These are phyloP conservation scores for Cutaneotrichosporon sp. DNA, from an alignment of 1,284 basidiomycete genomes.

Conservation along the genomic window DNA sequence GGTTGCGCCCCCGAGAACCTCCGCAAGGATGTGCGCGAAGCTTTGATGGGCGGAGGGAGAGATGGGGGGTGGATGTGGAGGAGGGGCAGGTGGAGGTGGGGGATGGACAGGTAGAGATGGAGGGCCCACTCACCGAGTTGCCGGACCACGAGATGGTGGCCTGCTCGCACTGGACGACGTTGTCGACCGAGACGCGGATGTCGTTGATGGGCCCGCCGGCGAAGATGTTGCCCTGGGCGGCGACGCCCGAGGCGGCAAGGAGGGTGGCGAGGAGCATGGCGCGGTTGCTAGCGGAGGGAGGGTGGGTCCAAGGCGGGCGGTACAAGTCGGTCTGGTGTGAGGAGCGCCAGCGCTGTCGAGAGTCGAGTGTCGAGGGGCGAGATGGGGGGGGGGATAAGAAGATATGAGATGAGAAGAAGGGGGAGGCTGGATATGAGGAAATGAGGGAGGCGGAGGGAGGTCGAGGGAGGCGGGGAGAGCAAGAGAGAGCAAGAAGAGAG, in stretches of 20 bases:
- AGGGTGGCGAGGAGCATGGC: slow-evolving; percentile 1
- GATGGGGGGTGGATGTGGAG: background rate
- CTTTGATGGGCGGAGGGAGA: background rate
- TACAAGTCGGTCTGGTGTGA: background rate
- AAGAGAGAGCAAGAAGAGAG: too few relatives aligned
- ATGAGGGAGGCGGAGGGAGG: background rate
- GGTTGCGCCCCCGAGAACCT: too few relatives aligned
- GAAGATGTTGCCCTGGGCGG: background rate
- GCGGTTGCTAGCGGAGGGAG: background rate
- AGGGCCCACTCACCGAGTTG: slow-evolving; percentile 30
- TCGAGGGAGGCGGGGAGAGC: too few relatives aligned
- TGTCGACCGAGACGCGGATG: slow-evolving; percentile 38
- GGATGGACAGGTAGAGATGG: background rate
- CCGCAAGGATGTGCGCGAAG: too few relatives aligned
- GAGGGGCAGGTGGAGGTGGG: background rate
- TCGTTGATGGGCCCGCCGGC: slow-evolving; percentile 34
- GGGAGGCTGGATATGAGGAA: background rate
- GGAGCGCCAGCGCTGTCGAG: background rate
- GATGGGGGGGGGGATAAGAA: background rate
- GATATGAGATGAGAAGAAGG: background rate
- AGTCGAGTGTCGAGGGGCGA: background rate
- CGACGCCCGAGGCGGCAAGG: slow-evolving; percentile 1
- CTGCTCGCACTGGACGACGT: slow-evolving; percentile 43
- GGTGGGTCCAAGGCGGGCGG: background rate
- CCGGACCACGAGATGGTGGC: slow-evolving; percentile 48